Evolutionary conservation across 495 filamentous ascomycete species (phyloP).

Genomic region (Penicillium taxi): DNA sequence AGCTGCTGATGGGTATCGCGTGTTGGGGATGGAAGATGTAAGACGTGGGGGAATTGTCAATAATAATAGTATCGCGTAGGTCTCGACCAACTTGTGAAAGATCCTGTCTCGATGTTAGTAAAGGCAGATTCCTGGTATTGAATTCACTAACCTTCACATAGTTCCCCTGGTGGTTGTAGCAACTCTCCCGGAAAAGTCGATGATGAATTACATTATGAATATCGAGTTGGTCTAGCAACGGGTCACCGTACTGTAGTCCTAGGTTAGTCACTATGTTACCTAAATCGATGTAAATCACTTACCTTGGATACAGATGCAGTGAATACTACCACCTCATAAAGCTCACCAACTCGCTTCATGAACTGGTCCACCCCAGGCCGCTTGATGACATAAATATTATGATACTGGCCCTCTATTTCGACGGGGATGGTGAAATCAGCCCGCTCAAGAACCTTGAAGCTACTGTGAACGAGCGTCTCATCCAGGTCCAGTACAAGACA

Average conservation of each 20-base stretch:
- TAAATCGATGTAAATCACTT: constrained; percentile 15
- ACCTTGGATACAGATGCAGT: constrained; percentile 99
- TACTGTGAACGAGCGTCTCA: constrained; percentile 98
- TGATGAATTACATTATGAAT: constrained; percentile 97
- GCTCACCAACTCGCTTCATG: constrained; percentile 95
- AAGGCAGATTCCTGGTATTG: background rate
- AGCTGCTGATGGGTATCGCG: constrained; percentile 98
- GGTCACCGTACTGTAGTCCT: constrained; percentile 76
- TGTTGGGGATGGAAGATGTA: constrained; percentile 99
- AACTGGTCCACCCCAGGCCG: constrained; percentile 95
- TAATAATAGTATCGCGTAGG: constrained; percentile 96
- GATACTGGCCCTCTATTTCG: constrained; percentile 97
- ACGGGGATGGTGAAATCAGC: constrained; percentile 99
- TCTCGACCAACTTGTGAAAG: constrained; percentile 94
- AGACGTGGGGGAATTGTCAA: constrained; percentile 97
- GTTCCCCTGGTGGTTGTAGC: constrained; percentile 98
- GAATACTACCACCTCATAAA: constrained; percentile 98
- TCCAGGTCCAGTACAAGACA: constrained; percentile 94
- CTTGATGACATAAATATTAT: constrained; percentile 99
- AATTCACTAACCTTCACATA: constrained; percentile 74
- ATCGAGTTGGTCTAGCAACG: constrained; percentile 90
- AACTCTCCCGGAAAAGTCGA: constrained; percentile 93
- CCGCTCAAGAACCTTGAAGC: constrained; percentile 98
- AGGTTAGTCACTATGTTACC: constrained; percentile 11
- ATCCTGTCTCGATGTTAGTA: constrained; percentile 46